Conservation (phyloP, 805 yeast species). For the Cyberlindnera sargentensis region DNA sequence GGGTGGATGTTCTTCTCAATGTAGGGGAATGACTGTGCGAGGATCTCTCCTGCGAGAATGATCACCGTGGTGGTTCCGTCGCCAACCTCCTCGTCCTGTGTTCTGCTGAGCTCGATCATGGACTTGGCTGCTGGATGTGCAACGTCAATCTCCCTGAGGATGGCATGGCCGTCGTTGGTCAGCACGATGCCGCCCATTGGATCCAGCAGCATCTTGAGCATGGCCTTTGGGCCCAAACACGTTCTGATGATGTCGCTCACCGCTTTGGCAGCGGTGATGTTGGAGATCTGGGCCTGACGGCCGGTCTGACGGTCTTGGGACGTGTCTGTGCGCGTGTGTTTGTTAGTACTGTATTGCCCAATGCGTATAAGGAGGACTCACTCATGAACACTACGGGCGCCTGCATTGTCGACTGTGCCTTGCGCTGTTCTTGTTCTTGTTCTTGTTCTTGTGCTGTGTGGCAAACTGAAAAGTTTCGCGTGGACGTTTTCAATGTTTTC, state of each 20-base stretch:
- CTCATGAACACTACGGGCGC: conserved; percentile 80
- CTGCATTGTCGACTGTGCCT: conserved; percentile 40
- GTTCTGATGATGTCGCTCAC: conserved; percentile 97
- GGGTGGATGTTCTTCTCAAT: conserved; percentile 95
- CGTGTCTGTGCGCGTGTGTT: conserved; percentile 38
- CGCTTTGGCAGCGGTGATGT: conserved; percentile 98
- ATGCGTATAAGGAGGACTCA: conserved; percentile 18
- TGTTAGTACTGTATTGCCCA: too few relatives aligned
- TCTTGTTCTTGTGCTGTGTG: too few relatives aligned
- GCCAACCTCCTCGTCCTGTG: conserved; percentile 98
- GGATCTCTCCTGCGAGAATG: conserved; percentile 92
- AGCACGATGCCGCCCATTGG: conserved; percentile 93
- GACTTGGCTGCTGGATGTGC: conserved; percentile 99
- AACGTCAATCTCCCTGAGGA: conserved; percentile 91
- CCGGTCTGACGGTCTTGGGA: conserved; percentile 92
- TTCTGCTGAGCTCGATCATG: conserved; percentile 93
- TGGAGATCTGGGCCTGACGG: conserved; percentile 93
- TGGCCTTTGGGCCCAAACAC: conserved; percentile 97
- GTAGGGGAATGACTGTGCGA: conserved; percentile 92
- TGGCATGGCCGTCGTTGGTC: conserved; percentile 98
- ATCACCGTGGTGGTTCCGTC: conserved; percentile 98
- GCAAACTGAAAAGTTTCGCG: too few relatives aligned
- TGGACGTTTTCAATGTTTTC: too few relatives aligned
- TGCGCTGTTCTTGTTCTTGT: too few relatives aligned
- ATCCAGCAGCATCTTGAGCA: conserved; percentile 95